Evolutionary conservation across 2,329 filamentous ascomycete species (phyloP).

Genomic region (Penicillium sp.): DNA sequence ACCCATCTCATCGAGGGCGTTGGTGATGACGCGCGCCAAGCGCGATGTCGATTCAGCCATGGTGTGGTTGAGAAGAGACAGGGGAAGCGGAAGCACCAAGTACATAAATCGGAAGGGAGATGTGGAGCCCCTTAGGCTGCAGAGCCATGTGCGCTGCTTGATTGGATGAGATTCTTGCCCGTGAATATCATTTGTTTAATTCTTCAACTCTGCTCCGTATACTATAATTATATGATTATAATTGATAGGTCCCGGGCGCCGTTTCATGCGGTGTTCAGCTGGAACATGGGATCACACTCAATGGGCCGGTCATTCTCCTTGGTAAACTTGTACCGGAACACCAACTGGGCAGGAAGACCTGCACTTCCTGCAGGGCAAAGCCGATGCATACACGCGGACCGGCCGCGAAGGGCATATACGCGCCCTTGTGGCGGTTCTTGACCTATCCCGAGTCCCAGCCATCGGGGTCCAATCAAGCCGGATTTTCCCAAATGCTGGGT

Average conservation of each 20-base stretch:
- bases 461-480: slow-evolving; percentile 55
- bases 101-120: background rate
- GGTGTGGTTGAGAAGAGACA: background rate
- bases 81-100: background rate
- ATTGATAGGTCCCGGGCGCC: slow-evolving; percentile 18
- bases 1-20: slow-evolving; percentile 32
- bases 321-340: slow-evolving; percentile 56
- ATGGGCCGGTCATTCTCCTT: slow-evolving; percentile 50
- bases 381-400: slow-evolving; percentile 59
- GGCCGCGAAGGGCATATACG: slow-evolving; percentile 57
- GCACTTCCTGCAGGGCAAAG: slow-evolving; percentile 59
- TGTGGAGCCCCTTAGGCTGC: background rate
- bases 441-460: slow-evolving; percentile 53
- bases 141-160: background rate
- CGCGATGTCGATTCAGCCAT: slow-evolving; percentile 7
- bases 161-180: no score
- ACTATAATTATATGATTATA: background rate
- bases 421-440: slow-evolving; percentile 49
- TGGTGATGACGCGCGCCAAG: slow-evolving; percentile 4
- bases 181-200: background rate
- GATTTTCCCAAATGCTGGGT: slow-evolving; percentile 57
- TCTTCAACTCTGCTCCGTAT: background rate
- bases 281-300: slow-evolving; percentile 34
- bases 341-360: slow-evolving; percentile 54
- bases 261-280: slow-evolving; percentile 23